A percentile compares a stretch with the other conserved stretches of the same genome.
Evolutionary conservation across 345 rosid species (phyloP).

Genomic region (Pseudoturritis turrita): DNA sequence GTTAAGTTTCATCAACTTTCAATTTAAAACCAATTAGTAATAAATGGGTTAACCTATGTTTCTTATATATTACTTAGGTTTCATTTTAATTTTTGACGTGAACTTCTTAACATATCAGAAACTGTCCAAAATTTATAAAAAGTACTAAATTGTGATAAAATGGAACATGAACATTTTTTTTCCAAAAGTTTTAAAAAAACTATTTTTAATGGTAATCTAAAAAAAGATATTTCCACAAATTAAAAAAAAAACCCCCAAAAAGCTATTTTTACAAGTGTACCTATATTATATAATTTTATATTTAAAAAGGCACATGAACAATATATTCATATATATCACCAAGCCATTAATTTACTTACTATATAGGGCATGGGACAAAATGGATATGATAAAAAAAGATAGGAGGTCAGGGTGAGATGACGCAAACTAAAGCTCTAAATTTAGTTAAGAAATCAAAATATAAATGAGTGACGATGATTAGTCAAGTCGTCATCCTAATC

Average conservation of each 20-base stretch:
- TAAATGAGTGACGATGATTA: conserved; percentile 8
- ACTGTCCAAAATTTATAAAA: too few species aligned
- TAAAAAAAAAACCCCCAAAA: background rate
- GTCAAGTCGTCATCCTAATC: conserved; percentile 20
- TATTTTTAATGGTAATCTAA: background rate
- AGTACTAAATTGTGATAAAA: too few species aligned
- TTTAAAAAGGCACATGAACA: background rate
- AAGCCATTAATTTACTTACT: conserved; percentile 7
- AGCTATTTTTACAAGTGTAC: background rate
- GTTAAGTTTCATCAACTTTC: too few species aligned
- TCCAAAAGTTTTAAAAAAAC: background rate
- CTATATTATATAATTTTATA: background rate
- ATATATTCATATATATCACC: background rate
- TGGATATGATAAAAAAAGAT: background rate
- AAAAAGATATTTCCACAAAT: background rate
- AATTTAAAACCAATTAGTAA: too few species aligned
- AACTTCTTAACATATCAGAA: too few species aligned
- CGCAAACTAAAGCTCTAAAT: background rate
- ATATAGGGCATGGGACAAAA: conserved; percentile 13
- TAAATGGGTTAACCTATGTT: too few species aligned
- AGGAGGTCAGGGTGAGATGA: conserved; percentile 11
- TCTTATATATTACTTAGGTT: too few species aligned
- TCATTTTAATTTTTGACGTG: too few species aligned
- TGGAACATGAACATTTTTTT: background rate
- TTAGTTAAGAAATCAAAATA: background rate